These are phyloP conservation scores for Rhodosporidiobolus sp. DNA, from an alignment of 768 basidiomycete species.

Conservation along the genomic window DNA sequence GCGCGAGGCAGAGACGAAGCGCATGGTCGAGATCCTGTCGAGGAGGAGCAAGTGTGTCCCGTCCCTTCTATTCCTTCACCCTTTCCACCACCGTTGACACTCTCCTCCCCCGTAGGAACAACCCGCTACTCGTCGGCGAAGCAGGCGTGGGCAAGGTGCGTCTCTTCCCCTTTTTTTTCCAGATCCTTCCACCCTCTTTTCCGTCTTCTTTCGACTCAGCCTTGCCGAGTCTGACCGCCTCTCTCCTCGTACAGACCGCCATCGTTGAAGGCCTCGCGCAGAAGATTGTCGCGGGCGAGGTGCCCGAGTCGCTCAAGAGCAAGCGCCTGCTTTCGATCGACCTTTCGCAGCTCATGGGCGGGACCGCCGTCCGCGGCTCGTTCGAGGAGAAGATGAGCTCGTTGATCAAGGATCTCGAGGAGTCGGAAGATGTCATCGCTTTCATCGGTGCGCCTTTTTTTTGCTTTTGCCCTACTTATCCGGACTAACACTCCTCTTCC, in stretches of 20 bases:
- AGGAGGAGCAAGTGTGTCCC: slow-evolving; percentile 55
- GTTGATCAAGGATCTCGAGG: slow-evolving; percentile 82
- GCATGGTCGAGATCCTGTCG: slow-evolving; percentile 34
- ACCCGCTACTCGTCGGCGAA: slow-evolving; percentile 81
- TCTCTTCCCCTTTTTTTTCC: background rate
- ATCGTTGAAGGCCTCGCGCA: slow-evolving; percentile 94
- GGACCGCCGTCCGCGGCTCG: slow-evolving; percentile 31
- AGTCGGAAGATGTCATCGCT: slow-evolving; percentile 77
- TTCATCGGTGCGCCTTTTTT: slow-evolving; percentile 61
- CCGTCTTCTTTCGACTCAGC: slow-evolving; percentile 52
- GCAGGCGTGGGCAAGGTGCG: slow-evolving; percentile 56
- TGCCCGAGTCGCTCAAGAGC: slow-evolving; percentile 66
- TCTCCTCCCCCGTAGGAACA: slow-evolving; percentile 61
- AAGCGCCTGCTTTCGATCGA: slow-evolving; percentile 32
- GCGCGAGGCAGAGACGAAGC: slow-evolving; percentile 31
- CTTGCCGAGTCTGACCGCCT: slow-evolving; percentile 55
- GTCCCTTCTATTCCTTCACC: background rate
- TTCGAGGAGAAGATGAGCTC: slow-evolving; percentile 89
- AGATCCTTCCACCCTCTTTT: background rate
- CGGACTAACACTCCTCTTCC: no score
- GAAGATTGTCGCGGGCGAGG: slow-evolving; percentile 87
- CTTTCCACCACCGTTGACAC: no score
- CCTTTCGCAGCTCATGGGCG: slow-evolving; percentile 19
- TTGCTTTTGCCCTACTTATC: background rate
- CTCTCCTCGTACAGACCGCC: slow-evolving; percentile 55